Percentiles rank a stretch among this genome's conserved stretches.
These are phyloP conservation scores for Citropsis articulata DNA, from an alignment of 345 rosid species.

Conservation along the genomic window DNA sequence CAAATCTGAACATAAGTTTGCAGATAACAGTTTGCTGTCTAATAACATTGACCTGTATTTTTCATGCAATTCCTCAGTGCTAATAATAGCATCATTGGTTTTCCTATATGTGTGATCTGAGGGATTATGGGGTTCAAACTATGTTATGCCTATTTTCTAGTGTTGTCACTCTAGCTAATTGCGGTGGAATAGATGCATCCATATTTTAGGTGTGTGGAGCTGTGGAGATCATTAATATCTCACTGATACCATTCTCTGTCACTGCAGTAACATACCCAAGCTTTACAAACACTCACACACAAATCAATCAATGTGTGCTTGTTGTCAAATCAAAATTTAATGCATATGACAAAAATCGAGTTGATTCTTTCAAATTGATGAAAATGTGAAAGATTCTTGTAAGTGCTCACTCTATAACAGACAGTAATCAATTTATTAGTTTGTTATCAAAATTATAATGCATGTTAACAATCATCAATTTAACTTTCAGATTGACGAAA, in stretches of 20 bases:
- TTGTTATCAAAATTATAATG: background rate
- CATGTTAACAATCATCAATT: constrained; percentile 5
- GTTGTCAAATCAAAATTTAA: background rate
- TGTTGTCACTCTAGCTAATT: background rate
- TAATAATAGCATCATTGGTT: background rate
- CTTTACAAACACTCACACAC: background rate
- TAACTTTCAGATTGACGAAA: constrained; percentile 74
- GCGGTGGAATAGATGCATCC: background rate
- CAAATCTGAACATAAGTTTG: background rate
- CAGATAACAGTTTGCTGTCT: background rate
- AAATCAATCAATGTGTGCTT: background rate
- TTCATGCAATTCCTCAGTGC: background rate
- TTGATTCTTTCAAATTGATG: background rate
- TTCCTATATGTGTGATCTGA: background rate
- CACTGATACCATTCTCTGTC: background rate
- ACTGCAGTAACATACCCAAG: background rate
- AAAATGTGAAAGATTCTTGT: background rate
- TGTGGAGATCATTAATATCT: background rate
- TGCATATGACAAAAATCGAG: background rate
- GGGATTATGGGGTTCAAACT: constrained; percentile 3
- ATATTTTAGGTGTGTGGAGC: background rate
- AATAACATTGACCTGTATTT: background rate
- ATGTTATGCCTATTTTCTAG: background rate
- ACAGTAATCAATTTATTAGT: background rate
- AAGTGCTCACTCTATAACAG: background rate